phyloP scores from a whole-genome alignment of 2,329 filamentous ascomycete genomes.

The Nemania bipapillata region DNA sequence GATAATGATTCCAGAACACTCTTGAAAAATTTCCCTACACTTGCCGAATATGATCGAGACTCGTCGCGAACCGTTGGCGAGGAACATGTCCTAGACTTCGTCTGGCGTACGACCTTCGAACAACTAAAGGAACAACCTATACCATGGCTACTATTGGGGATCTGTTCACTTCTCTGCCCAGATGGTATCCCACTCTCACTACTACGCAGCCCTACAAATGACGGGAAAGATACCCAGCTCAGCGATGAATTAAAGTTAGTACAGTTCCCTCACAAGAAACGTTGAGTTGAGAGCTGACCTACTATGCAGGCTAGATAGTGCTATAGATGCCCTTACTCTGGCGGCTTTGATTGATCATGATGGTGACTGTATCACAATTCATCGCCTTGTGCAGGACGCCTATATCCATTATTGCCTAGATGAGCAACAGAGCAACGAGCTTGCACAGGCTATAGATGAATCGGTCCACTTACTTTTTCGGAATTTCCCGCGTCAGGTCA shows the following conservation, averaged over 20 bases:
- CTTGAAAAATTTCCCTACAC: not conserved
- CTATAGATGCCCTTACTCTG: not conserved
- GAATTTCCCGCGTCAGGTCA: not conserved
- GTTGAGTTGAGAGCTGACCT: no score
- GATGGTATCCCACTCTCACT: constrained; percentile 1
- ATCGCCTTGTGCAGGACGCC: constrained; percentile 1
- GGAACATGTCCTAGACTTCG: not conserved
- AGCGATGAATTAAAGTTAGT: not conserved
- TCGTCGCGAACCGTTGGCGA: not conserved
- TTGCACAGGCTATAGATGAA: not conserved
- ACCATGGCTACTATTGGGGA: not conserved
- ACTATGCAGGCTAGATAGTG: not conserved
- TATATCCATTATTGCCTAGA: not conserved
- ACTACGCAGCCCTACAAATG: no score
- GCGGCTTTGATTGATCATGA: not conserved
- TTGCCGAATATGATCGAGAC: not conserved
- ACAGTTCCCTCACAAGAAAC: no score
- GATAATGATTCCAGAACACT: not conserved
- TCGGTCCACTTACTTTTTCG: not conserved
- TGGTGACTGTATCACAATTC: not conserved
- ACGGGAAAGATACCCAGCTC: no score
- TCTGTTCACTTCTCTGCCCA: not conserved
- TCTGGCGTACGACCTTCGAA: not conserved
- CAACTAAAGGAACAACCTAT: not conserved
- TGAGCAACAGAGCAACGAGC: not conserved